A percentile compares a stretch with the other conserved stretches of the same genome.
These are phyloP conservation scores for Colletotrichum spinosum DNA, from an alignment of 2,329 filamentous ascomycete species.

Conservation along the genomic window DNA sequence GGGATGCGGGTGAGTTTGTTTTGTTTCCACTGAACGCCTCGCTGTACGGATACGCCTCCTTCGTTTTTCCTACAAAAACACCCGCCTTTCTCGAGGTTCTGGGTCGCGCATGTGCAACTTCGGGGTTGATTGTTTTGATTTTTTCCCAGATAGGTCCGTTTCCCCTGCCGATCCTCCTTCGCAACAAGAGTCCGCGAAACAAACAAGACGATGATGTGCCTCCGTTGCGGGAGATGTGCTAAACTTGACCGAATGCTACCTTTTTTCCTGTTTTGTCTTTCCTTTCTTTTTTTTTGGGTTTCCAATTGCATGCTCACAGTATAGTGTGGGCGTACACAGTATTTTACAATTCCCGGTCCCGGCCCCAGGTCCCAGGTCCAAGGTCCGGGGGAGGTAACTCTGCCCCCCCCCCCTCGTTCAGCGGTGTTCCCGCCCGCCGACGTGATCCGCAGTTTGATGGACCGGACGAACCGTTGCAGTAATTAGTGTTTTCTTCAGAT, in stretches of 20 bases:
- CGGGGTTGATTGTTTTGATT: too few relatives aligned
- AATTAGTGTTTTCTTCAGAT: too few relatives aligned
- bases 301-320: too few relatives aligned
- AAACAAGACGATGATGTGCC: not conserved
- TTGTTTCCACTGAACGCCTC: not conserved
- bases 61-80: not conserved
- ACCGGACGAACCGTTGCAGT: too few relatives aligned
- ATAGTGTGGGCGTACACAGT: too few relatives aligned
- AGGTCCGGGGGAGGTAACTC: too few relatives aligned
- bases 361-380: too few relatives aligned
- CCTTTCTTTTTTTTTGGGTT: not conserved
- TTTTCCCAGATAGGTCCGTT: too few relatives aligned
- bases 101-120: too few relatives aligned
- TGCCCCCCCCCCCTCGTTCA: not conserved
- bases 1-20: not conserved
- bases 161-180: too few relatives aligned
- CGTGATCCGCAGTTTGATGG: not conserved
- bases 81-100: not conserved
- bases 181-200: too few relatives aligned
- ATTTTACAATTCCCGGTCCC: too few relatives aligned
- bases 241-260: conserved; percentile 6
- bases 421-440: not conserved
- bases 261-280: not conserved
- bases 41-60: not conserved
- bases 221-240: conserved; percentile 7